Evolutionary conservation across 1,284 basidiomycete species (phyloP), one percentile per base, ranked within the genome.

Genomic region (Tylopilus orsonianus): DNA sequence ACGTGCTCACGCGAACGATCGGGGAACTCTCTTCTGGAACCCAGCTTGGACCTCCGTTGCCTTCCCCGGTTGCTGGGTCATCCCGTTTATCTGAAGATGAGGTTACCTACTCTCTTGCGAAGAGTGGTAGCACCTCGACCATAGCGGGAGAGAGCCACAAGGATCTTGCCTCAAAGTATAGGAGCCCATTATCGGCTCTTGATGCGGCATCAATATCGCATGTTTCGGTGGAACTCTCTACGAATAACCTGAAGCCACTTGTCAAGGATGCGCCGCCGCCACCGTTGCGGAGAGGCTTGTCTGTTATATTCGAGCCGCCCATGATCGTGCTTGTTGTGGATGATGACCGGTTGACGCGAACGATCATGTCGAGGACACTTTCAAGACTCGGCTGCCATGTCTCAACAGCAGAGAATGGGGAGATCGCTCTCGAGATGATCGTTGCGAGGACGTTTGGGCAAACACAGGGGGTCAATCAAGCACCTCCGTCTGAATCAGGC

Each of bases 331-430:
- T 90, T 29, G 86, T 91, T 2, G 88, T 90, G 0, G 88, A 90
- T 57, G 87, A 90, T 56, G 88, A 90, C 66, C 74, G 77, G 22
- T 69, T 94, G 48, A 94, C 93, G 33, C 80, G 91, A 40, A 83
- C 77, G 53, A 73, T 94, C 52, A 94, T 95, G 92, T 80, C 78
- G 41, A 77, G 91, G 32, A 83, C 93, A 71, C 74, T 95, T 46
- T 79, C 80, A 18, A 77, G 90, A 14, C 70, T 95, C 4, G 91
- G 92, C 1, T 93, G 90, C 67, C 66, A 69, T 36, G 90, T 94
- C 16, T 74, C 78, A 3, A 84, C 81, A 5, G 93, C 93, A n/a
- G 90, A 94, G 68, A 93, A 96, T 59, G 93, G 93, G 5, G 81
- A 85, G 61, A 70, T 87, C 24, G 92, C 91, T 6, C 70, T 94